Conservation (phyloP, 2,329 filamentous ascomycete genomes). For the Dendryphion nanum region DNA sequence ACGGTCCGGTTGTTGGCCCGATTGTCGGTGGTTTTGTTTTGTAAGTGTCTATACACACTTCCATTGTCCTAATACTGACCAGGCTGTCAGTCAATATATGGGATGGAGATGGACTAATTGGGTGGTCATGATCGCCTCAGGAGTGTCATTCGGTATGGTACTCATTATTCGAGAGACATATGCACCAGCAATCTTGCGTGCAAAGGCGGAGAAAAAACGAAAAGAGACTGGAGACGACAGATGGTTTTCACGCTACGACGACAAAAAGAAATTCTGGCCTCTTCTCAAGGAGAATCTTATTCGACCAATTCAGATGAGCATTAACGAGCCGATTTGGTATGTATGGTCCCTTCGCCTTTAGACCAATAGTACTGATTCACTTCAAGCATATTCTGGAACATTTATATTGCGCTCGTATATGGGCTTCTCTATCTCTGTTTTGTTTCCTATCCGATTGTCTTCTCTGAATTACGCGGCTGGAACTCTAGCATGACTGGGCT, state of each 20-base stretch:
- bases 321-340: constrained; percentile 82
- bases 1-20: constrained; percentile 61
- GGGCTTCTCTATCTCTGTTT: constrained; percentile 88
- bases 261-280: constrained; percentile 61
- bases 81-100: constrained; percentile 55
- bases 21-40: constrained; percentile 69
- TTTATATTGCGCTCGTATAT: constrained; percentile 75
- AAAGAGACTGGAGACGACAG: constrained; percentile 71
- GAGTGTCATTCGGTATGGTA: constrained; percentile 59
- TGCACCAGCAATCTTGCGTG: constrained; percentile 65
- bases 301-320: constrained; percentile 73
- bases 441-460: constrained; percentile 85
- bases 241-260: constrained; percentile 80
- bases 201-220: constrained; percentile 68
- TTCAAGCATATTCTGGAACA: constrained; percentile 68
- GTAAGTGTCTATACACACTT: not conserved
- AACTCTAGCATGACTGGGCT: constrained; percentile 69
- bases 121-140: constrained; percentile 63
- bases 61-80: not conserved
- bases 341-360: constrained; percentile 14
- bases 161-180: constrained; percentile 79
- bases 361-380: not conserved
- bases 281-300: constrained; percentile 74
- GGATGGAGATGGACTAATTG: constrained; percentile 90
- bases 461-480: constrained; percentile 74